Conservation (phyloP, 352 stramenopile species). For the Phytophthora sansomeana region DNA sequence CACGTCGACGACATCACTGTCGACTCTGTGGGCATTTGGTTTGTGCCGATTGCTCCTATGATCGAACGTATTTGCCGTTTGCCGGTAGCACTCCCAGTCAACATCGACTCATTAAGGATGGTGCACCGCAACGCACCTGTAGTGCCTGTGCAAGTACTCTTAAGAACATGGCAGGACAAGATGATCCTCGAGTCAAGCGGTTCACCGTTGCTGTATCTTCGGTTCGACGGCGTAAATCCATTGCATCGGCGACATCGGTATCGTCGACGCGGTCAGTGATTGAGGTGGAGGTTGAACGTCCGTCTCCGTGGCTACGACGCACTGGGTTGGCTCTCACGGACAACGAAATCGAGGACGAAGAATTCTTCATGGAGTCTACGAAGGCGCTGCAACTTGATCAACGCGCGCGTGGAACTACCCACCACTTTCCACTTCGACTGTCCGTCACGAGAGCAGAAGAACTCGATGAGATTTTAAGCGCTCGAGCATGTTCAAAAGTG, state of each 20-base stretch:
- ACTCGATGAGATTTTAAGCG: constrained; percentile 63
- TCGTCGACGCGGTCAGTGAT: constrained; percentile 17
- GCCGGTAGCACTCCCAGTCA: constrained; percentile 51
- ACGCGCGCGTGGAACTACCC: constrained; percentile 20
- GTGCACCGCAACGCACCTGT: constrained; percentile 75
- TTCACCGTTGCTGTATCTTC: constrained; percentile 49
- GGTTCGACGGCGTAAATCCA: constrained; percentile 16
- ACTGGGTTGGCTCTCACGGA: constrained; percentile 30
- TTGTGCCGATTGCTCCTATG: constrained; percentile 72
- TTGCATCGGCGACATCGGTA: constrained; percentile 13
- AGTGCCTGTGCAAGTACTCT: constrained; percentile 70
- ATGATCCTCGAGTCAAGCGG: constrained; percentile 63
- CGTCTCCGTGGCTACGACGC: constrained; percentile 39
- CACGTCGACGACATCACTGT: constrained; percentile 87
- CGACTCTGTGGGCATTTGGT: constrained; percentile 76
- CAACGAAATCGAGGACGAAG: constrained; percentile 39
- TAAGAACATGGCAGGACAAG: constrained; percentile 65
- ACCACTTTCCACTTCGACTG: constrained; percentile 36
- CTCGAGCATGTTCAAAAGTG: constrained; percentile 44
- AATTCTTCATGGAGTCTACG: constrained; percentile 36
- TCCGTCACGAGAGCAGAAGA: constrained; percentile 51
- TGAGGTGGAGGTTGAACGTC: constrained; percentile 44
- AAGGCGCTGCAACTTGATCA: constrained; percentile 36
- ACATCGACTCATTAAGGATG: constrained; percentile 76
- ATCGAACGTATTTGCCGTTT: constrained; percentile 77